Evolutionary conservation across 441 rosid species (phyloP), one percentile per base, ranked within the genome.

Genomic region (Brassica hybrid): DNA sequence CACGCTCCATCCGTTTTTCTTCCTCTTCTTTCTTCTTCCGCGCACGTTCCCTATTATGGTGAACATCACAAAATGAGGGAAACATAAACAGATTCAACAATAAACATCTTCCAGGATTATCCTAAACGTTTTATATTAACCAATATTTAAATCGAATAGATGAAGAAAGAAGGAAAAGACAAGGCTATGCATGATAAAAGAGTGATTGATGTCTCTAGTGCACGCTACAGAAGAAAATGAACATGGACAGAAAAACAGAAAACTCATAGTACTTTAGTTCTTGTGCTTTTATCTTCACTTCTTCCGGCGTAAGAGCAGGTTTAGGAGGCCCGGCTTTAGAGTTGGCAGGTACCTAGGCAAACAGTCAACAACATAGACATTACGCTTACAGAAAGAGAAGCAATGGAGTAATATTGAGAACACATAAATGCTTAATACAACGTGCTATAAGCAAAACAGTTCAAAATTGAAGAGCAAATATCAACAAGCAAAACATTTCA

Each of bases 21-120:
- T 91, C 98, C 85, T 94, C 97, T 82, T 91, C 98, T 80, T 92
- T 94, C 90, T 96, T 96, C 84, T 88, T 89, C 76, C 97, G 94
- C 13, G 98, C 99, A 65, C 97, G 91, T 79, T 96, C 98, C 90
- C 98, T 96, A 19, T 65, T 17, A 70, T 36, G 70, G 18, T 17
- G 52, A 65, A 65, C 12, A 75, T 54, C 77, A 45, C 19, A 84
- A 30, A 41, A 21, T 59, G 45, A 62, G 52, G 66, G 27, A 54
- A 54, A 18, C 11, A 27, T 79, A 41, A 18, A 27, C 62, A 0
- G 14, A 50, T 12, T 11, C 23, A 41, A 6, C 36, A 48, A 34
- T 21, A 14, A 65, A 27, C 67, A 77, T 30, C 63, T 21, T 45
- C 45, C 80, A 65, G 12, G 8, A 45, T 4, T 58, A 32, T 30